phyloP scores from a whole-genome alignment of 78 protist species.

The Guillardia theta region DNA sequence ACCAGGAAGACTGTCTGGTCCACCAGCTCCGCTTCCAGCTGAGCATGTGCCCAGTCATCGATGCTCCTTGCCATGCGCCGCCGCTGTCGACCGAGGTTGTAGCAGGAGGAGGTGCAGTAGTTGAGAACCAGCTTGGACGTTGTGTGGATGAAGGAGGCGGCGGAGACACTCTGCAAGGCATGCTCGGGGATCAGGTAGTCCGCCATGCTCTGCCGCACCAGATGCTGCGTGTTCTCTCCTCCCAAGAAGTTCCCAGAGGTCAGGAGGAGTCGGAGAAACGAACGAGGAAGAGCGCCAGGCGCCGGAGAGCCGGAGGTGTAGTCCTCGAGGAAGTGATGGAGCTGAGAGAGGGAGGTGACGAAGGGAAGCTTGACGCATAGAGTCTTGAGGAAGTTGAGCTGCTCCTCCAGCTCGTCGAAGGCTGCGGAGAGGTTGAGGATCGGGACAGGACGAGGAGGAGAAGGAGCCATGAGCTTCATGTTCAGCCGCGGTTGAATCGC shows the following conservation, averaged over 20 bases:
- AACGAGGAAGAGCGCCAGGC: background rate
- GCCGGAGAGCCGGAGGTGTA: background rate
- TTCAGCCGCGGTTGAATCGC: background rate
- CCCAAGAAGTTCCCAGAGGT: no score
- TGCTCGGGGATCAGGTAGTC: background rate
- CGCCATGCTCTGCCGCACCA: background rate
- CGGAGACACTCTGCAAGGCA: background rate
- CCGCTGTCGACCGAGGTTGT: slow-evolving; percentile 33
- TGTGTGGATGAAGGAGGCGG: background rate
- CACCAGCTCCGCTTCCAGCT: background rate
- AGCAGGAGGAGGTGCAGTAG: background rate
- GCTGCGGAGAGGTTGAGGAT: background rate
- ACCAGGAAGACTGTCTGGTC: background rate
- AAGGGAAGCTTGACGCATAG: background rate
- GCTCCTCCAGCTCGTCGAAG: background rate
- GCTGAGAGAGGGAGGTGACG: background rate
- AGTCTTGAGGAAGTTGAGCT: background rate
- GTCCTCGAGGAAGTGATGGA: background rate
- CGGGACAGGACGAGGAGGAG: slow-evolving; percentile 5
- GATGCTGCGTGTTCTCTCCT: no score
- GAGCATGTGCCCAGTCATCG: background rate
- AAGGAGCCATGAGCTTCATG: background rate
- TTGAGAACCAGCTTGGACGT: background rate
- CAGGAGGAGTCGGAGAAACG: background rate
- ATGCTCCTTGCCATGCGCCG: background rate